Conservation (phyloP, 176 grass and related monocot species). For the Bothriochloa decipiens region DNA sequence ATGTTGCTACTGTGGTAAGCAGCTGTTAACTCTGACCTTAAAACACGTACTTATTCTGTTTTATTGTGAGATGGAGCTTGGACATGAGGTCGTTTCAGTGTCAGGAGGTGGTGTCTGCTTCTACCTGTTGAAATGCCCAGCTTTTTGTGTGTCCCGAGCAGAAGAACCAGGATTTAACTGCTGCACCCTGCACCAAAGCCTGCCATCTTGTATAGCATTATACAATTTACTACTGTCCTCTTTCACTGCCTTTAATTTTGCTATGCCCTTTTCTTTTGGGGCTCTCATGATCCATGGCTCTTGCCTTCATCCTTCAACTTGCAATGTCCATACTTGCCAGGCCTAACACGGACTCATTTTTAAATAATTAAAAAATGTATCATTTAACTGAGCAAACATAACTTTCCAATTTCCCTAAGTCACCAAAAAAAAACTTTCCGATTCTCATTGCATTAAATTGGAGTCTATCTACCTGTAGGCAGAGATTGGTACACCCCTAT, state of each 20-base stretch:
- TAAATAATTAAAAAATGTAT: slow-evolving; percentile 22
- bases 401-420: not conserved
- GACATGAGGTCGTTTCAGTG: no score
- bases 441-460: slow-evolving; percentile 15
- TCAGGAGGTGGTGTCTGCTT: slow-evolving; percentile 29
- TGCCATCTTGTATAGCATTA: slow-evolving; percentile 24
- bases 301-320: slow-evolving; percentile 16
- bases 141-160: slow-evolving; percentile 40
- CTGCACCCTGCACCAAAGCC: slow-evolving; percentile 43
- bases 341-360: slow-evolving; percentile 14
- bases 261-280: slow-evolving; percentile 30
- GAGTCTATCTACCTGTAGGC: slow-evolving; percentile 16
- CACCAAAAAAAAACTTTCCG: not conserved
- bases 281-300: slow-evolving; percentile 36
- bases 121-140: slow-evolving; percentile 40
- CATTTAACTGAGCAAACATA: slow-evolving; percentile 18
- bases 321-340: slow-evolving; percentile 9
- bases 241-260: slow-evolving; percentile 23
- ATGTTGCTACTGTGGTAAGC: slow-evolving; percentile 40
- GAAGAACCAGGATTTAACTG: slow-evolving; percentile 52
- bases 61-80: slow-evolving; percentile 22
- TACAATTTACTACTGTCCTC: slow-evolving; percentile 34
- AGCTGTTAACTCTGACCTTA: slow-evolving; percentile 39
- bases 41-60: slow-evolving; percentile 35
- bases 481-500: not conserved